These are phyloP conservation scores for Yamadazyma ubonensis DNA, from an alignment of 805 yeast species.

Conservation along the genomic window DNA sequence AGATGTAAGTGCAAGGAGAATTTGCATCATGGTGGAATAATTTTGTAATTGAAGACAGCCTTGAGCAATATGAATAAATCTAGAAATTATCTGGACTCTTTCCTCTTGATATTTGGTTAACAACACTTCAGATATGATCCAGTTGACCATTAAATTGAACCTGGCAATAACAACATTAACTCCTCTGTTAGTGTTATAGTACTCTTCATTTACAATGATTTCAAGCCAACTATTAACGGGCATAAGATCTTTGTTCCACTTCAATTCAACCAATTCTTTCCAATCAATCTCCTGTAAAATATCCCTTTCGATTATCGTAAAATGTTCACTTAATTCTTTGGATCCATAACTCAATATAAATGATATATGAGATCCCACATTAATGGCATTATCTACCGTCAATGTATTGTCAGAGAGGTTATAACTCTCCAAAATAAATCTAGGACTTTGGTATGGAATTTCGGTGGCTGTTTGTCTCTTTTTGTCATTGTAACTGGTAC, in stretches of 20 bases:
- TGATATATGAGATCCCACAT: constrained; percentile 65
- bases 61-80: constrained; percentile 83
- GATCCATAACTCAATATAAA: constrained; percentile 76
- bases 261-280: constrained; percentile 78
- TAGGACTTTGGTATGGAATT: constrained; percentile 21
- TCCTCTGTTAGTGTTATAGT: constrained; percentile 56
- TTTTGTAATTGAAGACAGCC: constrained; percentile 73
- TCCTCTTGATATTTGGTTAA: constrained; percentile 61
- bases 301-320: constrained; percentile 86
- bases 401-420: constrained; percentile 27
- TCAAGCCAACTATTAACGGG: constrained; percentile 85
- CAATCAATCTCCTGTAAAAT: constrained; percentile 84
- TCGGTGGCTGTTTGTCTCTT: not conserved
- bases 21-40: constrained; percentile 84
- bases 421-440: constrained; percentile 37
- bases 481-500: constrained; percentile 12
- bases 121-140: constrained; percentile 87
- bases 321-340: constrained; percentile 66
- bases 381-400: constrained; percentile 41
- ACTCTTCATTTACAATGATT: constrained; percentile 56
- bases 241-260: constrained; percentile 65
- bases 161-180: constrained; percentile 79
- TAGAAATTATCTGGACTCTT: constrained; percentile 69
- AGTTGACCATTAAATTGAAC: constrained; percentile 84
- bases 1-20: constrained; percentile 76